Evolutionary conservation across 306 rosid genomes (phyloP).

Genomic region (Trifolium pratense): DNA sequence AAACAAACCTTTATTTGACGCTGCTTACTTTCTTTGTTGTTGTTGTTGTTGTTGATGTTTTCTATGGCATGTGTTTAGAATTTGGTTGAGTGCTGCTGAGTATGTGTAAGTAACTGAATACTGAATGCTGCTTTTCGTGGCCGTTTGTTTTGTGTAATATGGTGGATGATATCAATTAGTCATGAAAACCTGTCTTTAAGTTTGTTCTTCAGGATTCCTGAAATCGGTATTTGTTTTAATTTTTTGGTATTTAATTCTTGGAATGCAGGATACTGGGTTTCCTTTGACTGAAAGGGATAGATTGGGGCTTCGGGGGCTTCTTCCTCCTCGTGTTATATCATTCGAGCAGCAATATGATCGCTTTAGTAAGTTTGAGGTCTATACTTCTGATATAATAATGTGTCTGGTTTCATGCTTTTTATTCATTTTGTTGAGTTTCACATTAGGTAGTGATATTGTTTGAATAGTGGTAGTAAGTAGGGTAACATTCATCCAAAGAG

Average conservation of each 20-base stretch:
- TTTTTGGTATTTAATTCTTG: not conserved
- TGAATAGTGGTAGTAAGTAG: not conserved
- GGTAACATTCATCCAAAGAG: not conserved
- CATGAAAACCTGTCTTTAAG: not conserved
- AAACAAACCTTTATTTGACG: too few species aligned
- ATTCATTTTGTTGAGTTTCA: not conserved
- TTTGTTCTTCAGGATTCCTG: slow-evolving; percentile 26
- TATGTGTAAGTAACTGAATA: slow-evolving; percentile 5
- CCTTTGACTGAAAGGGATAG: slow-evolving; percentile 95
- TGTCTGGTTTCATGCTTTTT: slow-evolving; percentile 27
- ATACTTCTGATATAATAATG: slow-evolving; percentile 13
- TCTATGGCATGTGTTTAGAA: not conserved
- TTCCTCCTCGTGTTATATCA: slow-evolving; percentile 96
- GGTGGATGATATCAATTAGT: slow-evolving; percentile 28
- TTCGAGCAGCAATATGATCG: slow-evolving; percentile 97
- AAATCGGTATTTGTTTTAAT: not conserved
- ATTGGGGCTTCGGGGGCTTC: slow-evolving; percentile 96
- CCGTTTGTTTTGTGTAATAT: slow-evolving; percentile 24
- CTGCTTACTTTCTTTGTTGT: not conserved
- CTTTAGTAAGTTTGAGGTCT: slow-evolving; percentile 67
- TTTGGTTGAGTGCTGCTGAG: slow-evolving; percentile 28
- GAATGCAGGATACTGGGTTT: slow-evolving; percentile 94
- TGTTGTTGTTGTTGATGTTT: not conserved
- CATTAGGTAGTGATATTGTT: not conserved
- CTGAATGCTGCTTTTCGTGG: slow-evolving; percentile 33